Percentiles rank a stretch among this genome's conserved stretches.
Evolutionary conservation across 768 basidiomycete species (phyloP).

Genomic region (Leccinum boreale): DNA sequence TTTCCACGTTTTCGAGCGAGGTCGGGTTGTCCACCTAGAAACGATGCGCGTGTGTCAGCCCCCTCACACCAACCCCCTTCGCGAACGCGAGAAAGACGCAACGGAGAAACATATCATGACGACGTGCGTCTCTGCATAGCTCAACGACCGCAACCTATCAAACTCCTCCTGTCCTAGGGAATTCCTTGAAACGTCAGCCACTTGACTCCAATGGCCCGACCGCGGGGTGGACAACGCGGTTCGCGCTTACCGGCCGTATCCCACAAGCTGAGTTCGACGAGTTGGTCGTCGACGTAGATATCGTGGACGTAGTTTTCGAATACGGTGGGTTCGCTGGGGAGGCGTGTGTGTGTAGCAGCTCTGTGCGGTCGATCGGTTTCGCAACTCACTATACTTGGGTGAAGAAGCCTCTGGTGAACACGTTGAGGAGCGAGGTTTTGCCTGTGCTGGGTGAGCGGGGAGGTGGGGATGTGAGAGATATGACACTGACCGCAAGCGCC

Average conservation of each 20-base stretch:
- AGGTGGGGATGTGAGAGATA: neutral
- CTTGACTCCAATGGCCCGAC: neutral
- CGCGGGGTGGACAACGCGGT: neutral
- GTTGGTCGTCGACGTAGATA: constrained; percentile 78
- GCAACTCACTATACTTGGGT: constrained; percentile 83
- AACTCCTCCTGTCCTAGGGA: constrained; percentile 89
- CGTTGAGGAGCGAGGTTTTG: constrained; percentile 84
- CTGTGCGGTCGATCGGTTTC: neutral
- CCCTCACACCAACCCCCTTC: no score
- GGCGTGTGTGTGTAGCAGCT: neutral
- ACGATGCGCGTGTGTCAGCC: neutral
- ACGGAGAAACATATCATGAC: constrained; percentile 94
- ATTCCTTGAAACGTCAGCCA: constrained; percentile 31
- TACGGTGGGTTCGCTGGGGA: constrained; percentile 79
- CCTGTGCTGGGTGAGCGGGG: constrained; percentile 37
- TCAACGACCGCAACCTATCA: constrained; percentile 88
- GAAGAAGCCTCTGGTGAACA: constrained; percentile 89
- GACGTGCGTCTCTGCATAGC: constrained; percentile 95
- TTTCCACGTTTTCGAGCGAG: constrained; percentile 95
- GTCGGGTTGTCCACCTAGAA: constrained; percentile 86
- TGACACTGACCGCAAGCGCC: constrained; percentile 76
- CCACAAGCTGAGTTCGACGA: constrained; percentile 92
- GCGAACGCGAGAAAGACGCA: constrained; percentile 32
- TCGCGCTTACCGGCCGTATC: constrained; percentile 86
- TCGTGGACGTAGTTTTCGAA: constrained; percentile 98